phyloP scores from a whole-genome alignment of 768 basidiomycete genomes.

The Galerina sulciceps region DNA sequence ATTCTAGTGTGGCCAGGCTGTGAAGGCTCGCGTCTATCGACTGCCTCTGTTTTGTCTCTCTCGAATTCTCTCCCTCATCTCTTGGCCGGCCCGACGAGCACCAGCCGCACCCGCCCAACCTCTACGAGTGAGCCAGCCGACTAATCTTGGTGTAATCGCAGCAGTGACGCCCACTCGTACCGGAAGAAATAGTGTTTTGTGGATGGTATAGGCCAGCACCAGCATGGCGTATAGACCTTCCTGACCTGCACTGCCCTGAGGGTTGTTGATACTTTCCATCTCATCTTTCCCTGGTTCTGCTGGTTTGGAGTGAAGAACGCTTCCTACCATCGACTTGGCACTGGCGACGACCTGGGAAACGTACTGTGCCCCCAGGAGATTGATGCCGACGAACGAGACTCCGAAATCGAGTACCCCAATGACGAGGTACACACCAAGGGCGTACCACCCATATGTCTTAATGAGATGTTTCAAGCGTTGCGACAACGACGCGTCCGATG shows the following conservation, averaged over 20 bases:
- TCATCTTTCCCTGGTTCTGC: conserved; percentile 73
- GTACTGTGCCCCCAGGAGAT: conserved; percentile 88
- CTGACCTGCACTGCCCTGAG: conserved; percentile 42
- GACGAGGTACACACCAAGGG: conserved; percentile 85
- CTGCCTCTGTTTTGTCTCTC: conserved; percentile 21
- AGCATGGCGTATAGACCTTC: conserved; percentile 92
- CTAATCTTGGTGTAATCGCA: conserved; percentile 82
- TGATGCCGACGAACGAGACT: conserved; percentile 83
- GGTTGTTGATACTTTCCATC: conserved; percentile 45
- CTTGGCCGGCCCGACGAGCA: conserved; percentile 61
- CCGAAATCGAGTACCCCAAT: conserved; percentile 81
- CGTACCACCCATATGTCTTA: conserved; percentile 95
- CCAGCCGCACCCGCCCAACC: conserved; percentile 87
- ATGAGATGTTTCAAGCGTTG: conserved; percentile 82
- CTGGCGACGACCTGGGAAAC: conserved; percentile 71
- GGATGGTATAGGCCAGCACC: conserved; percentile 90
- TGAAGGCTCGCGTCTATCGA: not conserved
- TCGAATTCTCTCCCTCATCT: conserved; percentile 50
- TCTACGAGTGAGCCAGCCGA: conserved; percentile 76
- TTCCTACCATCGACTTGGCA: conserved; percentile 52
- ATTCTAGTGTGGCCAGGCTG: not conserved
- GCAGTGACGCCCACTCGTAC: conserved; percentile 89
- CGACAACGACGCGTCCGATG: conserved; percentile 60
- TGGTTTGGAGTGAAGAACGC: conserved; percentile 53
- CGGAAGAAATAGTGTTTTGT: conserved; percentile 93